Evolutionary conservation across 1,139 yeast genomes (phyloP).

Genomic region (Saccharomyces hybrid): DNA sequence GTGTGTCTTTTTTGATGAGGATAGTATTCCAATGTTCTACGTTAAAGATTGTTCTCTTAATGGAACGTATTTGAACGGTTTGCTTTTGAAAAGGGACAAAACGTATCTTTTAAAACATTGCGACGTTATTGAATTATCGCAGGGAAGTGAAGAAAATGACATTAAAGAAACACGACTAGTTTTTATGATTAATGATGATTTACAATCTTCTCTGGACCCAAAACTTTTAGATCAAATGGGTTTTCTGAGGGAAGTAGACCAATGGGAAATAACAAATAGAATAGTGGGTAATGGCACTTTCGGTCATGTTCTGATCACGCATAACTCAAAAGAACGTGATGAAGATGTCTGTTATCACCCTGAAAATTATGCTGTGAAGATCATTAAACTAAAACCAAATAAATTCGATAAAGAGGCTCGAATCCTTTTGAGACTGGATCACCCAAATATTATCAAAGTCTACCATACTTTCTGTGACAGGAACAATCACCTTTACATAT

Average conservation of each 20-base stretch:
- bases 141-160: constrained; percentile 21
- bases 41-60: constrained; percentile 48
- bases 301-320: constrained; percentile 41
- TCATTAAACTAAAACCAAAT: constrained; percentile 34
- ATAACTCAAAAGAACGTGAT: constrained; percentile 5
- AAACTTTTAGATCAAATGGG: constrained; percentile 14
- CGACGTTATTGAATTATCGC: constrained; percentile 38
- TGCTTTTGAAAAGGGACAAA: constrained; percentile 30
- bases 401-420: constrained; percentile 37
- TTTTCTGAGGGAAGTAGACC: constrained; percentile 23
- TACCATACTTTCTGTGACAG: constrained; percentile 37
- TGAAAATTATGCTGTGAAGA: constrained; percentile 44
- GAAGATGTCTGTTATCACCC: constrained; percentile 5
- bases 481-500: constrained; percentile 37
- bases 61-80: constrained; percentile 43
- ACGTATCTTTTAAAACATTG: constrained; percentile 38
- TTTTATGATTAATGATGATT: not conserved
- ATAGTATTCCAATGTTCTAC: constrained; percentile 42
- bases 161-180: not conserved
- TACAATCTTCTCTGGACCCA: constrained; percentile 2
- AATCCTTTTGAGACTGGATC: constrained; percentile 35
- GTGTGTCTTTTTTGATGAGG: constrained; percentile 44
- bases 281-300: constrained; percentile 54
- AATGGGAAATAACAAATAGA: constrained; percentile 40
- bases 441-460: constrained; percentile 41